Percentiles rank a stretch among this genome's conserved stretches.
Conservation (phyloP, 495 filamentous ascomycete species). For the Tetracladium marchalianum region DNA sequence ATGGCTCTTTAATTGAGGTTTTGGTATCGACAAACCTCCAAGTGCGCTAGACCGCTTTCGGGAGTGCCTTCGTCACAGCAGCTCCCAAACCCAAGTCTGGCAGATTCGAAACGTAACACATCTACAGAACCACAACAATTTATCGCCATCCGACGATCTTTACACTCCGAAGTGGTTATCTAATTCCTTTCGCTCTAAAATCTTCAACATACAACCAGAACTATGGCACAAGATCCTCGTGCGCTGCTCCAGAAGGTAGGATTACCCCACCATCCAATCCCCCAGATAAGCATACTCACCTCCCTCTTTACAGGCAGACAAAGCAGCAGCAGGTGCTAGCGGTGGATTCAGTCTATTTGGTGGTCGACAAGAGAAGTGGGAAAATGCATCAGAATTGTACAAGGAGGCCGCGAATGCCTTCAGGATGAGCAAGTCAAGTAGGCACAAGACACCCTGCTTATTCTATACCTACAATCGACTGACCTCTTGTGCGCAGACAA, state of each 20-base stretch:
- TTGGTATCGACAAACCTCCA: too few species aligned
- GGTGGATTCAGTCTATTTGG: conserved; percentile 68
- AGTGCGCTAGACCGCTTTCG: too few species aligned
- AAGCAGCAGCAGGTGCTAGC: conserved; percentile 56
- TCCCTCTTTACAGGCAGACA: conserved; percentile 55
- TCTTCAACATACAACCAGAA: not conserved
- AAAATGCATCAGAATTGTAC: conserved; percentile 74
- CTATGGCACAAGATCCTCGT: conserved; percentile 39
- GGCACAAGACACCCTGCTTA: conserved; percentile 8
- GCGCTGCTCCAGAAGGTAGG: conserved; percentile 47
- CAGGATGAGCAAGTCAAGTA: conserved; percentile 60
- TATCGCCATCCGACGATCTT: too few species aligned
- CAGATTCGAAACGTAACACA: too few species aligned
- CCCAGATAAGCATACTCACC: conserved; percentile 11
- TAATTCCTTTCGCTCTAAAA: too few species aligned
- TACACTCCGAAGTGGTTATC: too few species aligned
- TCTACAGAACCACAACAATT: too few species aligned
- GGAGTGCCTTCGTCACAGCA: too few species aligned
- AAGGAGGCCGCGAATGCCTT: conserved; percentile 76
- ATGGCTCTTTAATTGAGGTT: too few species aligned
- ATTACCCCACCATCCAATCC: conserved; percentile 14
- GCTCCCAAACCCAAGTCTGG: too few species aligned
- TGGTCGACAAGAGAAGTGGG: conserved; percentile 71
- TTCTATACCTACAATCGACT: conserved; percentile 1
- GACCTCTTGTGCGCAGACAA: conserved; percentile 39